Conservation (phyloP, 192 early-diverging fungal genomes). For the Mortierella antarctica region DNA sequence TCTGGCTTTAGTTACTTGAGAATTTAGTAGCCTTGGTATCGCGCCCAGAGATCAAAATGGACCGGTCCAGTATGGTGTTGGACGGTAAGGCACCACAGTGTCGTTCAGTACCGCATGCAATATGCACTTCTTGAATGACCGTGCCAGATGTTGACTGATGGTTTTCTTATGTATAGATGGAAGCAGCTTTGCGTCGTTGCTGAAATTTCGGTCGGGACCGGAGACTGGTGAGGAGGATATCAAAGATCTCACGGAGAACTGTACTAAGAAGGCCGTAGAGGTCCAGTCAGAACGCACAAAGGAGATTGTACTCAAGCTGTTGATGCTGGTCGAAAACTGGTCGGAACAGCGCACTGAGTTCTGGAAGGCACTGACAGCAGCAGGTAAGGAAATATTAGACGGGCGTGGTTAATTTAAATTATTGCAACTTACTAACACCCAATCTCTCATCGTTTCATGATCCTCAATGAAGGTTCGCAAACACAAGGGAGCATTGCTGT, state of each 20-base stretch:
- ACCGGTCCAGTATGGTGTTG: conserved; percentile 1
- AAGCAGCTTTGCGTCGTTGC: conserved; percentile 8
- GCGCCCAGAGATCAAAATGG: not conserved
- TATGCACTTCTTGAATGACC: not conserved
- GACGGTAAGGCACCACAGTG: conserved; percentile 9
- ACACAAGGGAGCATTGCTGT: conserved; percentile 9
- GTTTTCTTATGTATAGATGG: conserved; percentile 4
- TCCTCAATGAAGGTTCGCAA: not conserved
- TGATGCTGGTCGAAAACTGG: conserved; percentile 17
- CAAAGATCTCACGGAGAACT: conserved; percentile 15
- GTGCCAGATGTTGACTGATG: not conserved
- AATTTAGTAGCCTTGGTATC: conserved; percentile 10
- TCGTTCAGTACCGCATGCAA: not conserved
- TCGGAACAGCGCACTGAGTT: conserved; percentile 13
- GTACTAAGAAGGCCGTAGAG: conserved; percentile 6
- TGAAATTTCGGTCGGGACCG: not conserved
- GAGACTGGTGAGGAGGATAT: conserved; percentile 6
- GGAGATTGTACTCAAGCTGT: conserved; percentile 19
- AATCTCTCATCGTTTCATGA: not conserved
- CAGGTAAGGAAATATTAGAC: conserved; percentile 14
- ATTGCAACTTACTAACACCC: not conserved
- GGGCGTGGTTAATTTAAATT: not conserved
- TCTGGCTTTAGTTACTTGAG: conserved; percentile 4
- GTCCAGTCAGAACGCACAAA: conserved; percentile 1
- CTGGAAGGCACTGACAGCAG: not conserved